phyloP scores from a whole-genome alignment of 768 basidiomycete genomes.

The Suillus subaureus region DNA sequence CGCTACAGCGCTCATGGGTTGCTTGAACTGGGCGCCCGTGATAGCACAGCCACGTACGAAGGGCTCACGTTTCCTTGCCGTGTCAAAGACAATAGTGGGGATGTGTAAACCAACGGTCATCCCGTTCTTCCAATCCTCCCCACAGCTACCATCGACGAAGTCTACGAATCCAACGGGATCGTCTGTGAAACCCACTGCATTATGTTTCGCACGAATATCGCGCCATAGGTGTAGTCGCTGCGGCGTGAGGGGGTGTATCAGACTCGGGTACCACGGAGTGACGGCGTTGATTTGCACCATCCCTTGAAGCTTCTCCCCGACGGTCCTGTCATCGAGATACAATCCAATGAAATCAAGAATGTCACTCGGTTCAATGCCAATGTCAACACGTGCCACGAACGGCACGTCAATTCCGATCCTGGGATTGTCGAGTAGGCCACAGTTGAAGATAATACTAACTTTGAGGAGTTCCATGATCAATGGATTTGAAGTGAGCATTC shows the following conservation, averaged over 20 bases:
- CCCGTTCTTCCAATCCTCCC: not conserved
- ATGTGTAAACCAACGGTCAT: not conserved
- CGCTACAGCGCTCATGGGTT: not conserved
- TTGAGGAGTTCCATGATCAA: not conserved
- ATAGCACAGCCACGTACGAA: not conserved
- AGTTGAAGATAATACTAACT: not conserved
- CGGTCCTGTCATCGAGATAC: not conserved
- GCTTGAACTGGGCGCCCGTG: not conserved
- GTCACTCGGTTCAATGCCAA: no score
- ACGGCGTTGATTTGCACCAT: not conserved
- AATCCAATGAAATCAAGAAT: not conserved
- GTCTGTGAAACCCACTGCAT: not conserved
- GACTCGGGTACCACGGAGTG: not conserved
- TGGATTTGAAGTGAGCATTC: not conserved
- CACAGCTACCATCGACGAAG: not conserved
- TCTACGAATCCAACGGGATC: not conserved
- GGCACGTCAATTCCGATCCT: not conserved
- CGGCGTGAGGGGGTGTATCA: not conserved
- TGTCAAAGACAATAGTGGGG: not conserved
- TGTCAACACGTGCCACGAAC: not conserved
- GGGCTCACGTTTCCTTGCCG: not conserved
- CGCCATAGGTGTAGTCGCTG: not conserved
- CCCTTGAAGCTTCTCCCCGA: not conserved
- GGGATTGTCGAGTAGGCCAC: not conserved
- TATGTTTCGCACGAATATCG: not conserved